Base-by-base conservation (phyloP, 2,329 filamentous ascomycete species). In the Parasarocladium wereldwijsianum region DNA sequence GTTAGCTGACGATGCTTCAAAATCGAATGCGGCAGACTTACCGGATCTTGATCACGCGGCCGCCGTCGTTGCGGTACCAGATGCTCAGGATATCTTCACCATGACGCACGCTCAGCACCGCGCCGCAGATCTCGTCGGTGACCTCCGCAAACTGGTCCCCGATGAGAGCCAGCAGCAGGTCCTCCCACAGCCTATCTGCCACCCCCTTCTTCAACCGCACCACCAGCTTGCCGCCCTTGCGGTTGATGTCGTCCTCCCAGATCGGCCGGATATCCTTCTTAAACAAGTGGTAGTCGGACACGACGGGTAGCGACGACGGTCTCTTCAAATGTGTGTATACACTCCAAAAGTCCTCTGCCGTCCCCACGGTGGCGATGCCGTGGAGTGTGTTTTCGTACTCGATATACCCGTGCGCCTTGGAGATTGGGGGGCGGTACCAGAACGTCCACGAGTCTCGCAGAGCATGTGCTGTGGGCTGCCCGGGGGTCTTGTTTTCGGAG, bases 191-290 rank as follows among this genome's bases (percentile, higher is more conserved):
- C 32, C 87, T 75, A 54, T 96, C 90, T 12, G 84, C 83, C 13
- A 98, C 83, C 16, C 90, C 90, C 64, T 98, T 98, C 70, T 93
- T 94, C 50, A 98, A 62, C 40, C 87, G 71, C 51, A 98, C 76
- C 40, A 94, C 86, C 87, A 87, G 98, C 60, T 98, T 98, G 30
- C 90, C 90, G 32, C 90, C 90, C 42, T 76, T 79, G 54, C 84
- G 90, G 59, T 98, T 98, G 51, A 92, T 84, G 26, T 93, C 85
- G 43, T 98, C 90, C 55, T 98, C 90, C 90, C 90, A 98, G 43
- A 98, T 90, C 14, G 90, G 90, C 36, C 90, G 76, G 37, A 98
- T 86, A 32, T 86, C 87, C 49, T 90, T 85, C 57, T 90, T 93
- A 64, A 98, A 98, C 36, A 98, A 77, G 52, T 98, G 90, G 50